Percentiles rank a stretch among this genome's conserved stretches.
These are phyloP conservation scores for Colletotrichum destructivum DNA, from an alignment of 2,329 filamentous ascomycete genomes.

Conservation along the genomic window DNA sequence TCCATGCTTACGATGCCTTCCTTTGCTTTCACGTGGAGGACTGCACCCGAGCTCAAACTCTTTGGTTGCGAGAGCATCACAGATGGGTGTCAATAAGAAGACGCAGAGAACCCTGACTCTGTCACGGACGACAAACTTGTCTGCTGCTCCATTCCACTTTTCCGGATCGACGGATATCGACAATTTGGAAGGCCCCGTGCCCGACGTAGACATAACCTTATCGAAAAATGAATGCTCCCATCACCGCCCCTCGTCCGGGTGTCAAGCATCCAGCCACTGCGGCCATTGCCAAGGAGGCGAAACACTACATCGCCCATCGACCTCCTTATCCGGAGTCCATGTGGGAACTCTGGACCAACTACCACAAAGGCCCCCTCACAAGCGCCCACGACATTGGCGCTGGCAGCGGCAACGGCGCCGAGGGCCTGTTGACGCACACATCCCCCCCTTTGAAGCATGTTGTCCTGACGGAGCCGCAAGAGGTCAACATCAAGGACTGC, in stretches of 20 bases:
- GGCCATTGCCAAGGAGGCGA: constrained; percentile 30
- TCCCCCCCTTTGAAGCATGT: constrained; percentile 9
- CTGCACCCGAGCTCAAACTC: no score
- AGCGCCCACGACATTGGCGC: constrained; percentile 27
- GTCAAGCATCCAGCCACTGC: constrained; percentile 1
- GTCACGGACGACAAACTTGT: no score
- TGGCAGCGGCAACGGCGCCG: constrained; percentile 18
- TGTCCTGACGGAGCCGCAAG: constrained; percentile 26
- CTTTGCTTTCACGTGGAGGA: no score
- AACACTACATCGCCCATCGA: constrained; percentile 31
- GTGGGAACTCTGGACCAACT: constrained; percentile 29
- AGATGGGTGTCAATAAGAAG: no score
- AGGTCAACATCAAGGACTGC: constrained; percentile 23
- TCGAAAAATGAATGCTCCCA: constrained; percentile 18
- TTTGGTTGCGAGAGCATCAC: no score
- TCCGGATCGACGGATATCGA: background rate
- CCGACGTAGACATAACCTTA: background rate
- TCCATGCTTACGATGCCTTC: no score
- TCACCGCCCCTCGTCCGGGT: background rate
- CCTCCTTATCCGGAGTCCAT: constrained; percentile 33
- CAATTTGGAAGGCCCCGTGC: no score
- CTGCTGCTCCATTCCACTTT: background rate
- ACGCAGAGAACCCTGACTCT: no score
- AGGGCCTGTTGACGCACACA: constrained; percentile 16
- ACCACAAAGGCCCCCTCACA: constrained; percentile 20